A percentile compares a stretch with the other conserved stretches of the same genome.
Conservation (phyloP, 768 basidiomycete species). For the Leccinellum rugosiceps region DNA sequence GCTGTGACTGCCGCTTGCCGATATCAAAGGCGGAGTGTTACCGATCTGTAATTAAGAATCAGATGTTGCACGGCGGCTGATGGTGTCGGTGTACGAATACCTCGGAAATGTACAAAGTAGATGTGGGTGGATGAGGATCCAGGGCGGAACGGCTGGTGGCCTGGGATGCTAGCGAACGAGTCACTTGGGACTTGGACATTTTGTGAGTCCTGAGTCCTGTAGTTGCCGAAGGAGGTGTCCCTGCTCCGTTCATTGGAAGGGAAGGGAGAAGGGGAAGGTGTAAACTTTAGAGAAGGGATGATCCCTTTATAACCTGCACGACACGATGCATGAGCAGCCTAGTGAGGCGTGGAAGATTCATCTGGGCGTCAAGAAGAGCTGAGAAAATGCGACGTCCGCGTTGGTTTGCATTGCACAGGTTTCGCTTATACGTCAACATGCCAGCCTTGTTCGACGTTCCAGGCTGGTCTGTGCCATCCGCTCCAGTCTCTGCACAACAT, state of each 20-base stretch:
- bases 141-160: neutral
- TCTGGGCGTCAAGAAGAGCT: neutral
- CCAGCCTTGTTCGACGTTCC: conserved; percentile 59
- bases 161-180: conserved; percentile 3
- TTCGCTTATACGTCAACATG: conserved; percentile 6
- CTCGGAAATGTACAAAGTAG: conserved; percentile 4
- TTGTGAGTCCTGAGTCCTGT: conserved; percentile 13
- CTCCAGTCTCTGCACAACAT: conserved; percentile 36
- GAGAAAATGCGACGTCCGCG: conserved; percentile 20
- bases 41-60: conserved; percentile 17
- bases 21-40: conserved; percentile 10
- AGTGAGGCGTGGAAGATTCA: conserved; percentile 15
- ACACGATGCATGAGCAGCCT: conserved; percentile 13
- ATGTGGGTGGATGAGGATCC: conserved; percentile 15
- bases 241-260: conserved; percentile 9
- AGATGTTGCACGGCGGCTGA: conserved; percentile 9
- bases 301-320: conserved; percentile 15
- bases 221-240: neutral
- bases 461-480: conserved; percentile 58
- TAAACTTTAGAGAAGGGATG: neutral
- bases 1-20: conserved; percentile 1
- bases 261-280: neutral
- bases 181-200: conserved; percentile 6
- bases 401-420: neutral
- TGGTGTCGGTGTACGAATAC: conserved; percentile 8